Percentiles rank a stretch among this genome's conserved stretches.
phyloP scores from a whole-genome alignment of 805 yeast genomes.

The Wickerhamiella slavikovae region DNA sequence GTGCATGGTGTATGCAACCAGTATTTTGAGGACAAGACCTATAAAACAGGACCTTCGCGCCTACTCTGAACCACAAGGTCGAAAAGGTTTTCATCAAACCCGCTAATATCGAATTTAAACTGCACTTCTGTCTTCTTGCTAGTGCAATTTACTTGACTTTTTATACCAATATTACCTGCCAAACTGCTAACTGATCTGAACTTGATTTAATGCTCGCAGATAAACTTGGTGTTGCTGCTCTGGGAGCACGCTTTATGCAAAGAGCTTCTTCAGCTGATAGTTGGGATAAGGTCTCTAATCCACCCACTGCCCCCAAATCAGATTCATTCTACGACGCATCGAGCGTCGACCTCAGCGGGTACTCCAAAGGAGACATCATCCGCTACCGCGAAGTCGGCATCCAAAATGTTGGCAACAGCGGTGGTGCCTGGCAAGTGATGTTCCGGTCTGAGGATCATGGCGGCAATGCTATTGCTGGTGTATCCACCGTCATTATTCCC shows the following conservation, averaged over 20 bases:
- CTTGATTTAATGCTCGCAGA: background rate
- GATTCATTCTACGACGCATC: background rate
- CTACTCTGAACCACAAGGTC: too few relatives aligned
- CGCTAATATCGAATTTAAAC: too few relatives aligned
- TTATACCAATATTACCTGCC: too few relatives aligned
- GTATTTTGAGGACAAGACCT: too few relatives aligned
- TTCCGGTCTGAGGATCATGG: slow-evolving; percentile 12
- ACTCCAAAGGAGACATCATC: slow-evolving; percentile 1
- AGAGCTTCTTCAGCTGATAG: background rate
- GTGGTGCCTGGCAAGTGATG: slow-evolving; percentile 10
- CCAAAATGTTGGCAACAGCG: slow-evolving; percentile 1
- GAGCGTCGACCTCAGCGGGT: background rate
- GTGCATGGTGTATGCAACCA: too few relatives aligned
- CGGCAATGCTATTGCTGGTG: slow-evolving; percentile 12
- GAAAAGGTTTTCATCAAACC: too few relatives aligned
- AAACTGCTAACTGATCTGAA: too few relatives aligned
- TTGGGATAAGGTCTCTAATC: background rate
- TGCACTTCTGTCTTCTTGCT: too few relatives aligned
- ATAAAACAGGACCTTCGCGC: too few relatives aligned
- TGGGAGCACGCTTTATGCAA: background rate
- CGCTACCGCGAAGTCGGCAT: slow-evolving; percentile 1
- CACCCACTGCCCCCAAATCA: background rate
- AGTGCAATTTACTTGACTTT: too few relatives aligned
- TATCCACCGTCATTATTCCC: slow-evolving; percentile 15
- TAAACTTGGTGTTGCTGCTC: background rate